Base-by-base conservation (phyloP, 129 eudicot genomes). In the Heracleum sosnowskyi region DNA sequence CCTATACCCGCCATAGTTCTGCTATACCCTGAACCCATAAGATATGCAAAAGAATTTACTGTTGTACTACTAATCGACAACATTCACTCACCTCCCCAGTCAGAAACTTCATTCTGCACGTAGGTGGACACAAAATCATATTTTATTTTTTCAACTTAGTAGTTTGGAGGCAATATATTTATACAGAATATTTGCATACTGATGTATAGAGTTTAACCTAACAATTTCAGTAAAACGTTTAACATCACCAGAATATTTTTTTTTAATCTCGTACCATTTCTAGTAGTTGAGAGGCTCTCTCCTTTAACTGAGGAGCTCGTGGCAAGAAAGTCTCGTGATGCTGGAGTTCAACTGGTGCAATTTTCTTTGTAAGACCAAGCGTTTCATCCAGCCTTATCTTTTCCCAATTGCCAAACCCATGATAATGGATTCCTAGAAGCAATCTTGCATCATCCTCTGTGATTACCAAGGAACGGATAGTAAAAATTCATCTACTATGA, bases 391-490 rank as follows among this genome's bases (percentile, higher is more conserved):
- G 34, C 77, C 99, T 86, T 87, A 96, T 96, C 80, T 86, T 88
- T 79, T 96, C 99, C 99, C 99, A 96, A 79, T 92, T 96, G 77
- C 99, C 99, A 82, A 96, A 92, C 86, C 99, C 99, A 86, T 96
- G 97, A 81, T 85, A 87, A 77, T 92, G 90, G 77, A 96, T 88
- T 76, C 99, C 99, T 81, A 96, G 87, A 76, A 96, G 93, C 90
- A 96, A 84, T 85, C 95, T 85, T 4, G 93, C 97, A 85, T 96
- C 99, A 90, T 96, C 99, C 92, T 90, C 99, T 96, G 64, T 68
- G 34, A 13, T 74, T 35, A 85, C 24, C 13, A 77, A 11, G 35
- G 24, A 63, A 44, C 47, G 11, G 47, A 24, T 37, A 47, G 74
- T 39, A 60, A 28, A 75, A 28, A 75, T 17, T 22, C 20, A 63